Conservation (phyloP, 1,284 basidiomycete species). For the Rhodotorula sp. region DNA sequence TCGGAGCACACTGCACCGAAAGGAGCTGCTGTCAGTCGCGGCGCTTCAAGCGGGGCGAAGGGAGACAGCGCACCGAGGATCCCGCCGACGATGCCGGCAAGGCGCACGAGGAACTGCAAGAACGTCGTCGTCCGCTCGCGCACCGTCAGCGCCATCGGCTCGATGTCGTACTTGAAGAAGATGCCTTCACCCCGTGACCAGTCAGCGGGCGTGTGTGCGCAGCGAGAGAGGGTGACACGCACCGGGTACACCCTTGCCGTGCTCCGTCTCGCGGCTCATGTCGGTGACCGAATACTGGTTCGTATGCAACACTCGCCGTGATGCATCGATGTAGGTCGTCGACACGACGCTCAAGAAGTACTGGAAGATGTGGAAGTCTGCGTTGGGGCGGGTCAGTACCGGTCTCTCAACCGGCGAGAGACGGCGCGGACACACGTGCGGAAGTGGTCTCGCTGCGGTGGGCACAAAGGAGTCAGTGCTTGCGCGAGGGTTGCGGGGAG, state of each 20-base stretch:
- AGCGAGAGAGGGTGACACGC: neutral
- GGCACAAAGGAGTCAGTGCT: neutral
- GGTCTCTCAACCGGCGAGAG: neutral
- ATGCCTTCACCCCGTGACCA: conserved; percentile 59
- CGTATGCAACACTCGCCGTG: conserved; percentile 64
- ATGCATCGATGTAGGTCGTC: conserved; percentile 79
- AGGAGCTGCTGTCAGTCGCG: neutral
- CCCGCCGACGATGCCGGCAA: conserved; percentile 55
- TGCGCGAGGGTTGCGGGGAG: too few species aligned
- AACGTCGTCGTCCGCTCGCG: conserved; percentile 82
- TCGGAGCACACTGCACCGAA: conserved; percentile 33
- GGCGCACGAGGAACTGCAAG: conserved; percentile 77
- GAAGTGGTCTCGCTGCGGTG: conserved; percentile 68
- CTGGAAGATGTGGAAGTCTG: conserved; percentile 92
- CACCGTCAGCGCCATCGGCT: conserved; percentile 81
- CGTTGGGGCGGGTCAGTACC: neutral
- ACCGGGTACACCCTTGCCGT: conserved; percentile 73
- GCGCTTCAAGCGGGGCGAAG: neutral
- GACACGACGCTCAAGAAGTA: conserved; percentile 95
- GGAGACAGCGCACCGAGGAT: conserved; percentile 43
- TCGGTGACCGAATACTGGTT: conserved; percentile 96
- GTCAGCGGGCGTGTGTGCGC: neutral
- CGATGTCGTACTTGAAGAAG: conserved; percentile 96
- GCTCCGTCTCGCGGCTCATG: conserved; percentile 74
- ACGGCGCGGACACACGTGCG: conserved; percentile 51